Conservation (phyloP, 306 rosid species). For the Corylus heterophylla region DNA sequence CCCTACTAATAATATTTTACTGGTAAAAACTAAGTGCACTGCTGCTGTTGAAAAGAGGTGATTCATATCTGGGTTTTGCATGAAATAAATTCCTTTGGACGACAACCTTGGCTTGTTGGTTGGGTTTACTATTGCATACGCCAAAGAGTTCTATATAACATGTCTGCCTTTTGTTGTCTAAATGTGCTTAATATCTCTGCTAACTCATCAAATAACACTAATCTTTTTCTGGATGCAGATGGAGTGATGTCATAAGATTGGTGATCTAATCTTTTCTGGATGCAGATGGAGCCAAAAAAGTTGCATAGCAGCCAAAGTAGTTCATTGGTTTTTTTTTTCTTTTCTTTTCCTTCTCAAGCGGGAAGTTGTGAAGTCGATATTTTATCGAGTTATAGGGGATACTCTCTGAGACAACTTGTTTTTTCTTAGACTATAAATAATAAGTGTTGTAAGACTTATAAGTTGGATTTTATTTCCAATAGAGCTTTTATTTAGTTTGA, state of each 20-base stretch:
- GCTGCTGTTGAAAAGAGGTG: not conserved
- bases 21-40: not conserved
- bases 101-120: not conserved
- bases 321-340: not conserved
- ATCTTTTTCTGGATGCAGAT: constrained; percentile 20
- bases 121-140: not conserved
- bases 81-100: not conserved
- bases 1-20: no score
- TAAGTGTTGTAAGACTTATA: not conserved
- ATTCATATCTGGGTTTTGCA: not conserved
- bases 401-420: not conserved
- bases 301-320: not conserved
- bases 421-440: not conserved
- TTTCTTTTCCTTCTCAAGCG: not conserved
- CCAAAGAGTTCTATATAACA: not conserved
- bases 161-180: not conserved
- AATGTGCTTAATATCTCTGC: not conserved
- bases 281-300: constrained; percentile 25
- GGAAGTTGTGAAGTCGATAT: constrained; percentile 12
- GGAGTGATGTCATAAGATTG: constrained; percentile 24
- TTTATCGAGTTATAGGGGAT: not conserved
- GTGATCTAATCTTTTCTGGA: not conserved
- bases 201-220: not conserved
- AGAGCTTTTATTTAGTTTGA: not conserved
- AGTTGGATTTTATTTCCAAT: not conserved